Evolutionary conservation across 305 asterid genomes (phyloP), one percentile per base, ranked within the genome.

Genomic region (Rubia balearica): DNA sequence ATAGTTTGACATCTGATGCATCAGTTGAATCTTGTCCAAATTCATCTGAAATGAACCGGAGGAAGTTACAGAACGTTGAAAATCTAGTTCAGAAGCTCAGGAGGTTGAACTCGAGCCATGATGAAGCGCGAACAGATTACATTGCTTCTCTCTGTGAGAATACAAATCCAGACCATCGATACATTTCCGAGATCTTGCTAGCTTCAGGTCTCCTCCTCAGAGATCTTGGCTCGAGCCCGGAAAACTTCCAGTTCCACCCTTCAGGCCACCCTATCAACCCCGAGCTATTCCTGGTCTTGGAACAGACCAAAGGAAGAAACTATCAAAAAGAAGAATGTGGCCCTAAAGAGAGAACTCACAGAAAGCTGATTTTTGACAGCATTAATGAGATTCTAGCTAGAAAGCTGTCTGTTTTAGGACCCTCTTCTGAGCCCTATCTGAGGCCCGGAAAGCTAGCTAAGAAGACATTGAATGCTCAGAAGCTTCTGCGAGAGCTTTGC

Each of bases 121-220:
- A 91, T 48, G 98, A 91, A 81, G 92, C 85, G 17, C 84, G 84
- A n/a, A 87, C 91, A 0, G 98, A 94, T 75, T 90, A 91, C 85
- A 91, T 94, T 21, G 99, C 97, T 64, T 94, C 96, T 7, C 83
- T 91, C 27, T 94, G 96, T 42, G 95, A 90, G 67, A 84, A 91
- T 82, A 76, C 85, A 6, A 76, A 88, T 59, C 98, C 93, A 0
- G 95, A 91, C 61, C 88, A 90, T 78, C 78, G 98, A 76, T 91
- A 91, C 84, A 74, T 91, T 60, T 91, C 96, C 2, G 98, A 94
- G 81, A 86, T 94, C 73, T 80, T 94, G 65, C 80, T 94, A 75
- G 97, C 98, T 65, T 94, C 99, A 0, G 98, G 99, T 14, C 95
- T 94, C 72, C 93, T 91, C 71, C 97, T 94, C 46, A 82, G 92